Evolutionary conservation across 352 stramenopile genomes (phyloP).

Genomic region (Thalassiosira mediterranea): DNA sequence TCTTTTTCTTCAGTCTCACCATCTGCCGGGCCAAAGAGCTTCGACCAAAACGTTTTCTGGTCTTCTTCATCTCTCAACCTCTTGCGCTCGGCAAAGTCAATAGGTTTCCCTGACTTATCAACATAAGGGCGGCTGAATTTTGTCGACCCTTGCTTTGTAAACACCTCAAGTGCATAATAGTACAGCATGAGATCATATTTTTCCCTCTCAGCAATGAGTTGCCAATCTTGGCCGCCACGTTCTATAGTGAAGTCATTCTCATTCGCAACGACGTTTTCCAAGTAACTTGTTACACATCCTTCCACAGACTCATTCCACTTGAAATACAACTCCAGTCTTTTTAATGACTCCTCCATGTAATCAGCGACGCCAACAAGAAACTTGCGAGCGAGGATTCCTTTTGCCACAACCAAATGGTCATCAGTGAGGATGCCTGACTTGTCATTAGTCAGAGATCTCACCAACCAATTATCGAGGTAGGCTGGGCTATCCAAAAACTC

Average conservation of each 20-base stretch:
- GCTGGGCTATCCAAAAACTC: constrained; percentile 11
- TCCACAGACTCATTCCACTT: constrained; percentile 20
- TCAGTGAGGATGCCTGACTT: constrained; percentile 27
- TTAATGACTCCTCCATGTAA: constrained; percentile 38
- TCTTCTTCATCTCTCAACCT: too few species aligned
- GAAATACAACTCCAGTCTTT: constrained; percentile 41
- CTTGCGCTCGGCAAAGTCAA: constrained; percentile 17
- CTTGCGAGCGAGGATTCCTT: constrained; percentile 41
- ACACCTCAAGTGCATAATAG: constrained; percentile 17
- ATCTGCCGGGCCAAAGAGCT: too few species aligned
- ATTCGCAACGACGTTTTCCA: background rate
- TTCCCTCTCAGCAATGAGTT: constrained; percentile 6
- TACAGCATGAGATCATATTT: constrained; percentile 29
- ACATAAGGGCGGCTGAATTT: constrained; percentile 19
- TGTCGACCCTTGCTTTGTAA: constrained; percentile 15
- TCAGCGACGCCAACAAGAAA: constrained; percentile 49
- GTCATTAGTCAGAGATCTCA: constrained; percentile 39
- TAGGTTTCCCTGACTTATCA: constrained; percentile 3
- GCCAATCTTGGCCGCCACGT: constrained; percentile 10
- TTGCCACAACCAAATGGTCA: constrained; percentile 43
- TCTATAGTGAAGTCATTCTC: constrained; percentile 11
- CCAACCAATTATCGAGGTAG: constrained; percentile 48
- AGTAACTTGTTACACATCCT: constrained; percentile 7
- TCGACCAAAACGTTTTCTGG: too few species aligned
- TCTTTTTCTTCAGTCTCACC: too few species aligned